Percentiles rank a stretch among this genome's conserved stretches.
These are phyloP conservation scores for Phytophthora cryptogea DNA, from an alignment of 352 stramenopile species.

Conservation along the genomic window DNA sequence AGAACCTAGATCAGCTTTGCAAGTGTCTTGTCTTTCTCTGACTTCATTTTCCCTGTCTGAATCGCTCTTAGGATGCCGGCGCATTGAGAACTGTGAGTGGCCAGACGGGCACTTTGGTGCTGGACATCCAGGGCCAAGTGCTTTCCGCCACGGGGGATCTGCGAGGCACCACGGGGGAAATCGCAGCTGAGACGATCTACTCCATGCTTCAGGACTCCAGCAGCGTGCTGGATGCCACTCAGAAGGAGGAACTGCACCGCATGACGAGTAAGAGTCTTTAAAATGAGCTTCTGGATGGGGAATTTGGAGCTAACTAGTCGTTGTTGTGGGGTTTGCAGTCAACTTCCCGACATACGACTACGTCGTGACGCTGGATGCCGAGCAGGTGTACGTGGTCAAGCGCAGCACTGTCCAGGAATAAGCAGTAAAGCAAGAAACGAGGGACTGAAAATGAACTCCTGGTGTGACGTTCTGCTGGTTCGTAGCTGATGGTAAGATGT, in stretches of 20 bases:
- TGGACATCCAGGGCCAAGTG: slow-evolving; percentile 62
- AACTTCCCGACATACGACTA: slow-evolving; percentile 71
- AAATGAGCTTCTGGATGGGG: slow-evolving; percentile 1
- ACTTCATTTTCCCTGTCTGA: slow-evolving; percentile 1
- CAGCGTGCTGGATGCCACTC: slow-evolving; percentile 52
- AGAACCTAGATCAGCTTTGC: neutral
- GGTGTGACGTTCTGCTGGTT: neutral
- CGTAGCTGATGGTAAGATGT: slow-evolving; percentile 23
- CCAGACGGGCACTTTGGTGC: slow-evolving; percentile 67
- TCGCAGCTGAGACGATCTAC: slow-evolving; percentile 61
- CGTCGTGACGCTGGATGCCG: slow-evolving; percentile 62
- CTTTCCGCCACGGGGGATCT: slow-evolving; percentile 70
- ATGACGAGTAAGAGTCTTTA: slow-evolving; percentile 47
- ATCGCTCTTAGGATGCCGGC: slow-evolving; percentile 53
- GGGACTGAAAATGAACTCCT: slow-evolving; percentile 2
- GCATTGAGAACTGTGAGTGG: slow-evolving; percentile 48
- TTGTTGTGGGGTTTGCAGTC: slow-evolving; percentile 36
- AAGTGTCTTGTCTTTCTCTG: neutral
- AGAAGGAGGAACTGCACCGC: slow-evolving; percentile 67
- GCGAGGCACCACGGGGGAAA: slow-evolving; percentile 48
- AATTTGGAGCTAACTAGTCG: neutral
- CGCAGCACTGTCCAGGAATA: slow-evolving; percentile 42
- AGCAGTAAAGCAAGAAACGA: slow-evolving; percentile 8
- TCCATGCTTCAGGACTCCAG: slow-evolving; percentile 74
- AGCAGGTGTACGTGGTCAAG: slow-evolving; percentile 82